Evolutionary conservation across 139 green algal species (phyloP), one percentile per base, ranked within the genome.

Genomic region (Chlorella sp.): DNA sequence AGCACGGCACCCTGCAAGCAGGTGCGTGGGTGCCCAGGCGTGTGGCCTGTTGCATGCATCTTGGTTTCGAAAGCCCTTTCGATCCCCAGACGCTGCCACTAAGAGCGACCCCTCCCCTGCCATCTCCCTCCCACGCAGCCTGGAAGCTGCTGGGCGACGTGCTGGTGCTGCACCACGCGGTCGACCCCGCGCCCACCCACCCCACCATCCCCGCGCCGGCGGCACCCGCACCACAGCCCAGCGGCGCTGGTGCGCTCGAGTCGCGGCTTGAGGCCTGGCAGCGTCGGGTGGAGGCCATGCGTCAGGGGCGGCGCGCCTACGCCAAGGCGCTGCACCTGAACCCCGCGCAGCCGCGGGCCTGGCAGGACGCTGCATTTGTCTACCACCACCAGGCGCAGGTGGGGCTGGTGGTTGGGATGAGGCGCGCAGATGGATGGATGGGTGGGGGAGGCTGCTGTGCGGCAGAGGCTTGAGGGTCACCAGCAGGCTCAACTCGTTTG

Each of bases 101-200:
- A n/a, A n/a, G n/a, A n/a, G n/a, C n/a, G n/a, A n/a, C n/a, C n/a
- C n/a, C n/a, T n/a, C n/a, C 30, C 2, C 34, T 75, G 36, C 28
- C 36, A 70, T 14, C 67, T 36, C 1, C 38, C n/a, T n/a, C n/a
- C n/a, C n/a, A n/a, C 13, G 77, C 74, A 64, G 92, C 80, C 8
- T 95, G 91, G 92, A 96, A 96, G 90, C 84, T 94, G 41, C 90
- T 95, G 78, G 94, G 93, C 0, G 94, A 96, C 75, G 84, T 90
- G 24, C 88, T 90, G 73, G 82, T 92, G 77, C 87, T 92, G 83
- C 89, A 94, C 60, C 90, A 94, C 58, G 77, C 85, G 2, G 73
- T 88, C 19, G 88, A 89, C 51, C 89, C 89, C 38, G 77, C 80
- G 19, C 64, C 79, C 0, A 34, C 40, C 43, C 79, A 77, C 79